Evolutionary conservation across 495 filamentous ascomycete genomes (phyloP).

Genomic region (Hypomontagnella monticulosa): DNA sequence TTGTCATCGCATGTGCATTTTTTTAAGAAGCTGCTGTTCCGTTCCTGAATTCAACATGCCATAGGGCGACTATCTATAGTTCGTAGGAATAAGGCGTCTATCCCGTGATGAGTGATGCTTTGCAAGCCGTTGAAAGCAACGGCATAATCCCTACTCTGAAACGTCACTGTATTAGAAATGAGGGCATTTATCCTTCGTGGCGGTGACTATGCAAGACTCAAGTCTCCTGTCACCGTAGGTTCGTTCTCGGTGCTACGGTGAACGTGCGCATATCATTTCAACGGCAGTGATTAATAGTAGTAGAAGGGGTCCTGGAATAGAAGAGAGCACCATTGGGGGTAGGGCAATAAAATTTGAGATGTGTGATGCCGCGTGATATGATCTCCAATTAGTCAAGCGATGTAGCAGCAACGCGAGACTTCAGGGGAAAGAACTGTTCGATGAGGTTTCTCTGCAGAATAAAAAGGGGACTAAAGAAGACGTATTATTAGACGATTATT

Average conservation of each 20-base stretch:
- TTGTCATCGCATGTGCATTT: constrained; percentile 40
- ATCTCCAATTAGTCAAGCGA: constrained; percentile 38
- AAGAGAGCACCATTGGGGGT: constrained; percentile 18
- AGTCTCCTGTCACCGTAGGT: constrained; percentile 9
- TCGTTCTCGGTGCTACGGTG: constrained; percentile 25
- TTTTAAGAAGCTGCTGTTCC: constrained; percentile 8
- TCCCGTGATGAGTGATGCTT: constrained; percentile 2
- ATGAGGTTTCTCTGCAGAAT: constrained; percentile 39
- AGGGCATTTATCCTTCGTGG: constrained; percentile 12
- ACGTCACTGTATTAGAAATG: constrained; percentile 15
- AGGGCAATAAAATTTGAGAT: constrained; percentile 7
- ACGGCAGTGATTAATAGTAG: constrained; percentile 18
- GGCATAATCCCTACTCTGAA: constrained; percentile 19
- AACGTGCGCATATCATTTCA: constrained; percentile 34
- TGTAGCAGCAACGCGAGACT: constrained; percentile 27
- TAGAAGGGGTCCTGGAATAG: constrained; percentile 9
- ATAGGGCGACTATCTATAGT: constrained; percentile 14
- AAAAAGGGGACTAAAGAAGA: constrained; percentile 21
- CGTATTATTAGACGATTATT: constrained; percentile 3
- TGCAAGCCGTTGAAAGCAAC: constrained; percentile 14
- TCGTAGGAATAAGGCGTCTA: constrained; percentile 3
- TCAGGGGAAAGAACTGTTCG: constrained; percentile 23
- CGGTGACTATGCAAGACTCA: constrained; percentile 12
- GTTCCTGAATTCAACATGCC: constrained; percentile 25
- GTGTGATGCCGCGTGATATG: constrained; percentile 36